Evolutionary conservation across 2,329 filamentous ascomycete species (phyloP).

Genomic region (Didymella keratinophila): DNA sequence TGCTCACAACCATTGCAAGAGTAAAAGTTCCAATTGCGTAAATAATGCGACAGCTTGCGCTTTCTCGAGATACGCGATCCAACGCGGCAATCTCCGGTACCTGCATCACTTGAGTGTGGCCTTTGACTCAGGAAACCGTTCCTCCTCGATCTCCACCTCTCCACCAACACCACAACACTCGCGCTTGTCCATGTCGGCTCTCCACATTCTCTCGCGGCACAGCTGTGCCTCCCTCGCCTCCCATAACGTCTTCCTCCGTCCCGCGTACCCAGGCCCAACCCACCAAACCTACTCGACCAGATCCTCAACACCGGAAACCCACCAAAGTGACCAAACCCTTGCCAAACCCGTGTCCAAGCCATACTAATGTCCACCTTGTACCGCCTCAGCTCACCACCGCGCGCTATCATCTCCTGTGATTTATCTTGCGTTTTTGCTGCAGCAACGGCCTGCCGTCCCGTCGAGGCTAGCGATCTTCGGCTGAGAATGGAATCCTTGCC

Average conservation of each 20-base stretch:
- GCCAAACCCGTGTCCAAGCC: background rate
- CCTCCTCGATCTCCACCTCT: background rate
- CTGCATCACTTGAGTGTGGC: background rate
- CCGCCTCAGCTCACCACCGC: constrained; percentile 1
- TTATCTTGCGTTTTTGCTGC: constrained; percentile 10
- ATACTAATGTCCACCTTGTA: background rate
- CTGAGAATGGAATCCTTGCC: constrained; percentile 23
- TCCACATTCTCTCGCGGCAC: constrained; percentile 10
- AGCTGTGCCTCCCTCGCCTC: constrained; percentile 6
- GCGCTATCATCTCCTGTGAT: constrained; percentile 14
- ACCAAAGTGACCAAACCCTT: background rate
- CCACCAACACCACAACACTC: constrained; percentile 4
- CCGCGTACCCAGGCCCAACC: constrained; percentile 1
- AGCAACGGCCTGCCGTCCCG: constrained; percentile 19
- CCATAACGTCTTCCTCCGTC: background rate
- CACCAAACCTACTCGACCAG: constrained; percentile 16
- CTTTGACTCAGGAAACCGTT: constrained; percentile 1
- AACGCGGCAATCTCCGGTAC: background rate
- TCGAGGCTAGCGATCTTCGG: constrained; percentile 30
- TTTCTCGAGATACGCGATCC: background rate
- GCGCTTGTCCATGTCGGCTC: constrained; percentile 7
- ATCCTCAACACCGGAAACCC: background rate
- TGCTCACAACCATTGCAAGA: background rate
- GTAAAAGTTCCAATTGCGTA: background rate
- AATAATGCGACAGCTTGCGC: background rate